Evolutionary conservation across 352 stramenopile species (phyloP).

Genomic region (Globisporangium ultimum): DNA sequence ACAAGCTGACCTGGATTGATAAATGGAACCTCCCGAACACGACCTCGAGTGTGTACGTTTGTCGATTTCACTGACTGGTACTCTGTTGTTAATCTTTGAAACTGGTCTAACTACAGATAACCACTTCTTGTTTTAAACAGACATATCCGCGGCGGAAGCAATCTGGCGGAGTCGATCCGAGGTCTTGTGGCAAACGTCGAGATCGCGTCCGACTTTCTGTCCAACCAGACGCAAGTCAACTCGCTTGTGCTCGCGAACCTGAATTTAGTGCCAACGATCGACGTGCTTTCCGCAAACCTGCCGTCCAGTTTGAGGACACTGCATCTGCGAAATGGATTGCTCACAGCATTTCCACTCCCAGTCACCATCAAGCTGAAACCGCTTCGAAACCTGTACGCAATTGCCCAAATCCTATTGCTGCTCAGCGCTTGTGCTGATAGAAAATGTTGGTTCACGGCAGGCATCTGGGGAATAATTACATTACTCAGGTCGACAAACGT

Average conservation of each 20-base stretch:
- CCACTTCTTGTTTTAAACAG: no score
- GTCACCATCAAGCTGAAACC: neutral
- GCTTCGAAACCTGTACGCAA: constrained; percentile 3
- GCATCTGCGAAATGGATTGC: neutral
- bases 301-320: neutral
- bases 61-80: neutral
- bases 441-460: neutral
- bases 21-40: neutral
- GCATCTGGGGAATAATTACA: neutral
- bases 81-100: neutral
- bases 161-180: neutral
- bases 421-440: neutral
- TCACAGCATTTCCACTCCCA: neutral
- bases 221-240: constrained; percentile 2
- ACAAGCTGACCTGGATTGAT: constrained; percentile 5
- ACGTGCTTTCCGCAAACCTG: neutral
- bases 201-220: constrained; percentile 1
- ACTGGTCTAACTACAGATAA: neutral
- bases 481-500: neutral
- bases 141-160: neutral
- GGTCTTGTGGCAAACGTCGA: constrained; percentile 3
- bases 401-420: no score
- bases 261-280: neutral
- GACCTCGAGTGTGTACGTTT: constrained; percentile 1
- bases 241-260: neutral